Base-by-base conservation (phyloP, 352 stramenopile genomes). In the Pythium myriotylum region DNA sequence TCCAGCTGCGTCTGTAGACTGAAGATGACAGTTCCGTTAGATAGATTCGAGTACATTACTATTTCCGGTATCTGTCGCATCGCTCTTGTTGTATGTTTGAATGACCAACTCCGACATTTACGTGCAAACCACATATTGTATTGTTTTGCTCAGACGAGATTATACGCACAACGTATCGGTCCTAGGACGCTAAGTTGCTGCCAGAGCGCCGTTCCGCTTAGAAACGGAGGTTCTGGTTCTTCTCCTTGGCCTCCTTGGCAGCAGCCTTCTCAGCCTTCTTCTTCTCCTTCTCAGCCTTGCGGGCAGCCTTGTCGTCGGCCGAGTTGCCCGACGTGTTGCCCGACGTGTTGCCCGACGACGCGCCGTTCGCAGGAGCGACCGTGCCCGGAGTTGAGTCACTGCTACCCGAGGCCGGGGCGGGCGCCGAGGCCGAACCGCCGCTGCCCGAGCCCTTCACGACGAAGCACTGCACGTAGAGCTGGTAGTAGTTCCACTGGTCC, bases 1-100 rank as follows among this genome's bases (percentile, higher is more conserved):
- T 78, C 14, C 54, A 39, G 26, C 47, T 78, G 58, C 57, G 61
- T 7, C 70, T 73, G 27, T 84, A 67, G 27, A 35, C 29, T n/a
- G n/a, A n/a, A n/a, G n/a, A n/a, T n/a, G n/a, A n/a, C n/a, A n/a
- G n/a, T n/a, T n/a, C n/a, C n/a, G n/a, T n/a, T n/a, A n/a, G n/a
- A n/a, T n/a, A n/a, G 29, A 35, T 10, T 35, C 5, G 5, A 35
- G 29, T 35, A 35, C 29, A 35, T 35, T 35, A 35, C 29, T 35
- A n/a, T n/a, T n/a, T n/a, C n/a, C n/a, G n/a, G n/a, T n/a, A n/a
- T n/a, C n/a, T n/a, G n/a, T n/a, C n/a, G n/a, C n/a, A n/a, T n/a
- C n/a, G n/a, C n/a, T n/a, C n/a, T n/a, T n/a, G n/a, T n/a, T n/a
- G 29, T 35, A 10, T 35, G 29, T 35, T 5, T 35, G 29, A 35